Conservation (phyloP, 2,329 filamentous ascomycete species). For the Akanthomyces lecanii region DNA sequence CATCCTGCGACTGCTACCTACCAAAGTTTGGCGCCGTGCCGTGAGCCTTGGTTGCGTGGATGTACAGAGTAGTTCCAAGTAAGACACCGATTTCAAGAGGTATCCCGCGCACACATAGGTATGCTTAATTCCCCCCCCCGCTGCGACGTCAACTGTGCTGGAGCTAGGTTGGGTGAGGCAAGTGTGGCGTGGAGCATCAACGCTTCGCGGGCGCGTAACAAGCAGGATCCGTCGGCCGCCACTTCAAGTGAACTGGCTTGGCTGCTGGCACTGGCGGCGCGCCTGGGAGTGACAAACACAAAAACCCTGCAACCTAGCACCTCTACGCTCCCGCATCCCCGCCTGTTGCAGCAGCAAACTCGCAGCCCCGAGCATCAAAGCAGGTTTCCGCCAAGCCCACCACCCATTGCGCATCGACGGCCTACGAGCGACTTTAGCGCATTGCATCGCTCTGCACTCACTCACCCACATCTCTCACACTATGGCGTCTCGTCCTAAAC, state of each 20-base stretch:
- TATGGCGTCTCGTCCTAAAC: constrained; percentile 47
- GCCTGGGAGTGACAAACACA: constrained; percentile 14
- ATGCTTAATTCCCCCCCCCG: background rate
- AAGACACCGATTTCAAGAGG: background rate
- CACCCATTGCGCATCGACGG: background rate
- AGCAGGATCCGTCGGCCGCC: constrained; percentile 10
- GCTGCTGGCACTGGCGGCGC: constrained; percentile 1
- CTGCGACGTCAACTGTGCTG: background rate
- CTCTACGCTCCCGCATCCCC: constrained; percentile 2
- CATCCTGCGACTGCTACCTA: background rate
- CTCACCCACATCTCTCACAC: constrained; percentile 18
- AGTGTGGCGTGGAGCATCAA: constrained; percentile 9
- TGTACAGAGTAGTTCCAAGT: too few species aligned
- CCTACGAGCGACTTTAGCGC: constrained; percentile 2
- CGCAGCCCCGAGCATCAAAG: constrained; percentile 1
- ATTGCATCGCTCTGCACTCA: background rate
- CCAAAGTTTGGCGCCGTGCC: background rate
- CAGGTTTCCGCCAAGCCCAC: background rate
- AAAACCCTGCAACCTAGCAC: constrained; percentile 12
- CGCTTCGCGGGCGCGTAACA: background rate
- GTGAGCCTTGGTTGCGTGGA: background rate
- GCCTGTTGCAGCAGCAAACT: constrained; percentile 1
- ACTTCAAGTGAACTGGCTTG: constrained; percentile 1
- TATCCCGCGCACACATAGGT: background rate
- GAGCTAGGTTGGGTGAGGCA: constrained; percentile 1